Evolutionary conservation across 108 stramenopile genomes (phyloP).

Genomic region (Skeletonema grethae): DNA sequence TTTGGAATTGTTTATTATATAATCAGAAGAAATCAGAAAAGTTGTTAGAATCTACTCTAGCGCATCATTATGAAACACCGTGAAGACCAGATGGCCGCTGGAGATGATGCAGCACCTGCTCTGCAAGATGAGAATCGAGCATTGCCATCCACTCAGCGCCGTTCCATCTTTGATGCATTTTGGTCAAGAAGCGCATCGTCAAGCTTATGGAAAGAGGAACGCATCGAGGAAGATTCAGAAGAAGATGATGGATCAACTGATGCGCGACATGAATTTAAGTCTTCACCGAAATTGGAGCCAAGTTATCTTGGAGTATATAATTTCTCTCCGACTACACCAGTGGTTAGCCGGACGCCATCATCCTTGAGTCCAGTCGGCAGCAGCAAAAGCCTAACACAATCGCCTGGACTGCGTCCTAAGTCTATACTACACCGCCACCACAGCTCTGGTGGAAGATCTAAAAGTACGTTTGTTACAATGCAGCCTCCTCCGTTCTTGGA

Average conservation of each 20-base stretch:
- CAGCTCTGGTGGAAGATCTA: background rate
- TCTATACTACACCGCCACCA: constrained; percentile 31
- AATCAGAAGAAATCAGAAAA: too few relatives aligned
- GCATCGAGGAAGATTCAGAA: constrained; percentile 12
- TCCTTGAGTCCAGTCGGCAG: constrained; percentile 15
- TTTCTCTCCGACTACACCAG: constrained; percentile 32
- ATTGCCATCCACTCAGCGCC: constrained; percentile 15
- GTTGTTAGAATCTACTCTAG: background rate
- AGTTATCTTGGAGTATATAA: constrained; percentile 37
- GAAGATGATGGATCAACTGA: background rate
- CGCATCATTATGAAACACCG: background rate
- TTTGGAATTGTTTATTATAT: too few relatives aligned
- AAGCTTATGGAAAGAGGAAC: constrained; percentile 23
- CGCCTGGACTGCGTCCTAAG: constrained; percentile 24
- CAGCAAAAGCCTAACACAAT: constrained; percentile 10
- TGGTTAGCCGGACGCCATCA: constrained; percentile 10
- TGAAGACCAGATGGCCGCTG: background rate
- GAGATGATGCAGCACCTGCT: background rate
- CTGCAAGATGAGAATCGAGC: background rate
- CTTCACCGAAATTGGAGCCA: constrained; percentile 20
- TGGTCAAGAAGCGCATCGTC: constrained; percentile 33
- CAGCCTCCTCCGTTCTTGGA: constrained; percentile 13
- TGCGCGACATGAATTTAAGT: background rate
- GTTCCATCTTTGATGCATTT: constrained; percentile 30
- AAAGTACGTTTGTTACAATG: background rate